Evolutionary conservation across 208 protist genomes (phyloP).

Genomic region (Leishmania mexicana): DNA sequence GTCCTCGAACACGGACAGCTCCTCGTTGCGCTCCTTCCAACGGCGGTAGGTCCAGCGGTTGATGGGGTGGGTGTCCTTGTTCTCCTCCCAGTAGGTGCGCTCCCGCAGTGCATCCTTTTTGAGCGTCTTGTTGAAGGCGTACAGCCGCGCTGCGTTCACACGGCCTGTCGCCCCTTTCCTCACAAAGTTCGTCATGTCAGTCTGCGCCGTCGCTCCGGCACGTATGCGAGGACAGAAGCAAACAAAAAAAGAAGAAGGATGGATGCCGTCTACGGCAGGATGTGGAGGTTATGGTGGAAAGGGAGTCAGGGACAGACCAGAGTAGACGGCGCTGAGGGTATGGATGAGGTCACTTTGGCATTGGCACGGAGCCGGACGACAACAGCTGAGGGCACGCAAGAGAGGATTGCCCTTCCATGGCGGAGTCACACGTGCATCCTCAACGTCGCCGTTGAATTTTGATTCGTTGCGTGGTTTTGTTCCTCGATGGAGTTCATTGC

Average conservation of each 20-base stretch:
- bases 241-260: not conserved
- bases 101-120: constrained; percentile 77
- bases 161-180: constrained; percentile 52
- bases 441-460: not conserved
- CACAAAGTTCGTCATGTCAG: constrained; percentile 63
- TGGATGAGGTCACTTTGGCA: not conserved
- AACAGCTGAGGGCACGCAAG: not conserved
- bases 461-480: not conserved
- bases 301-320: too few species aligned
- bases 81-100: constrained; percentile 80
- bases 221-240: not conserved
- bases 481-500: not conserved
- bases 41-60: constrained; percentile 82
- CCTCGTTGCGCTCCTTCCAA: constrained; percentile 76
- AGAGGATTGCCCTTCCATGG: not conserved
- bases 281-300: not conserved
- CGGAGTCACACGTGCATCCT: too few species aligned
- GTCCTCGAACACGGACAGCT: constrained; percentile 80
- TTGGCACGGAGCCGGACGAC: not conserved
- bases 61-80: constrained; percentile 81
- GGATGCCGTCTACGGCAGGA: not conserved
- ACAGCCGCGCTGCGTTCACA: constrained; percentile 67
- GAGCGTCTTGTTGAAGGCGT: constrained; percentile 85
- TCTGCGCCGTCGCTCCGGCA: not conserved
- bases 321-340: not conserved